Evolutionary conservation across 208 protist genomes (phyloP).

Genomic region (Leptomonas pyrrhocoris): DNA sequence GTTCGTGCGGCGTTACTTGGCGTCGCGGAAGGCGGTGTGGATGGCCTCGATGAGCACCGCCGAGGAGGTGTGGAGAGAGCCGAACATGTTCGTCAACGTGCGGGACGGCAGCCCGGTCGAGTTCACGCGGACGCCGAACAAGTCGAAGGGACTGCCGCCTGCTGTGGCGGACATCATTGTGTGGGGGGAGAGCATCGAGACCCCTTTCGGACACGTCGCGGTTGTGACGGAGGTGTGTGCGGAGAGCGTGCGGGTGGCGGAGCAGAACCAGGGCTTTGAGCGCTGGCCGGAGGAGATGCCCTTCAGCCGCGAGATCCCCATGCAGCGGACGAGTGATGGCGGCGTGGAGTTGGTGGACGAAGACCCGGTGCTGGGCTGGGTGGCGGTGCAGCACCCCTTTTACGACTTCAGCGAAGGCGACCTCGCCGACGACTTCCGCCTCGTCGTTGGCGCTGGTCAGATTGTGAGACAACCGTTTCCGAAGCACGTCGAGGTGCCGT

Average conservation of each 20-base stretch:
- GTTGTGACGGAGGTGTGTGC: constrained; percentile 50
- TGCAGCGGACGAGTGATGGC: constrained; percentile 28
- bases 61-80: constrained; percentile 53
- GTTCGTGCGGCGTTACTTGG: constrained; percentile 77
- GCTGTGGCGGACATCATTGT: constrained; percentile 63
- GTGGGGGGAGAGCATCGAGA: constrained; percentile 46
- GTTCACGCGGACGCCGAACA: constrained; percentile 44
- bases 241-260: constrained; percentile 48
- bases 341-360: constrained; percentile 49
- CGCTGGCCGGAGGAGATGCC: constrained; percentile 46
- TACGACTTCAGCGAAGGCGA: constrained; percentile 61
- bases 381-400: constrained; percentile 46
- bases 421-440: constrained; percentile 61
- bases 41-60: constrained; percentile 52
- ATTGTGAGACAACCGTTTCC: constrained; percentile 57
- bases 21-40: constrained; percentile 69
- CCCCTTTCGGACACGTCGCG: constrained; percentile 67
- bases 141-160: constrained; percentile 26
- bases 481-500: constrained; percentile 53
- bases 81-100: constrained; percentile 36
- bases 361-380: constrained; percentile 66
- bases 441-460: constrained; percentile 41
- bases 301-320: constrained; percentile 57
- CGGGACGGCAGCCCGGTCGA: constrained; percentile 30
- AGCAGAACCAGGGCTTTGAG: constrained; percentile 78